Base-by-base conservation (phyloP, 352 stramenopile genomes). In the Phytophthora cactorum region DNA sequence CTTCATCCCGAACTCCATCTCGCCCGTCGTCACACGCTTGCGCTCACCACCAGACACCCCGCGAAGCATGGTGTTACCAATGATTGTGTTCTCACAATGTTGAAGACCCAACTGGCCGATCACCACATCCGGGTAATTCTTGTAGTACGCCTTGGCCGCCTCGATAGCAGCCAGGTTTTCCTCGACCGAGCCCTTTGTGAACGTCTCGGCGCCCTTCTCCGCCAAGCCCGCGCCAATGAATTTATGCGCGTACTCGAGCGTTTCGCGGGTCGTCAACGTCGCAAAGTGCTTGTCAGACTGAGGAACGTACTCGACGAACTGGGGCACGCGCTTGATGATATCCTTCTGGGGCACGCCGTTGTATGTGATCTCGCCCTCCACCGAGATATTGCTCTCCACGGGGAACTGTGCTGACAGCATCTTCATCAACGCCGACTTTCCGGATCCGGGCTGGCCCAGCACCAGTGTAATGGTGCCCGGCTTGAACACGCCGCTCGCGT, bases 1-100 rank as follows among this genome's bases (percentile, higher is more conserved):
- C 89, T 52, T 90, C 91, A 65, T 91, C 85, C 56, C 92, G 51
- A 93, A 86, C 47, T 95, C 71, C 83, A 98, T 98, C 78, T 93
- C 81, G 22, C 82, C 84, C 8, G 72, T 81, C n/a, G 84, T 93
- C 63, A 93, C 82, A 47, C 86, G 82, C 76, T 88, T 89, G 22
- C 81, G 71, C 57, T 71, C 63, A 17, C 86, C 84, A 14, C 84
- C 84, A 4, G 79, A 91, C 31, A 93, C 76, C 27, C 84, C 84
- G n/a, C 82, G 77, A 6, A 81, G 52, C 54, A 90, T 77, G 12
- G 55, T 69, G 36, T 90, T 72, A 8, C 82, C 82, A 15, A 91
- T 75, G 47, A 91, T 84, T 17, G 81, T 90, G 61, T 89, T 64
- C 58, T 78, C 60, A 59, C 74, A 81, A 55, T 81, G 77, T 50